Percentiles rank a stretch among this genome's conserved stretches.
Conservation (phyloP, 768 basidiomycete genomes). For the Multifurca ochricompacta region DNA sequence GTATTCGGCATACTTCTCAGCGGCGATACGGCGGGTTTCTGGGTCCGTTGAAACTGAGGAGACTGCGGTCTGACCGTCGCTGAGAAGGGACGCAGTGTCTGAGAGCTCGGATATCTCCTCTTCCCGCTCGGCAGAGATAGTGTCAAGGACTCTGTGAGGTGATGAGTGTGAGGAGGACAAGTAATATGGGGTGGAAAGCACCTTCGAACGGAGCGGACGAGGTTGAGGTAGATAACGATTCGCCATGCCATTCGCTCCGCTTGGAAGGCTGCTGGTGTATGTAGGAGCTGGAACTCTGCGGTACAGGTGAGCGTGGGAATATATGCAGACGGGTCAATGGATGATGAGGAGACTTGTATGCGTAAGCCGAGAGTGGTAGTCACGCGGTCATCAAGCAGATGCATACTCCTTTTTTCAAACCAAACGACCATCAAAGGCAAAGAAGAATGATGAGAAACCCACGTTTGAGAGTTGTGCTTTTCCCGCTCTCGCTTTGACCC, state of each 20-base stretch:
- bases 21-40: slow-evolving; percentile 24
- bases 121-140: slow-evolving; percentile 59
- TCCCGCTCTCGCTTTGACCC: slow-evolving; percentile 86
- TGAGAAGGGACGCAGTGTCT: slow-evolving; percentile 46
- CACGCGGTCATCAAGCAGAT: background rate
- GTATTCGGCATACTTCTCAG: slow-evolving; percentile 46
- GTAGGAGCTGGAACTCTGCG: slow-evolving; percentile 77
- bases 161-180: slow-evolving; percentile 2
- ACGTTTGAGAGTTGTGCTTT: slow-evolving; percentile 86
- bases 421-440: no score
- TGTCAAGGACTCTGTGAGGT: slow-evolving; percentile 56
- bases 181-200: slow-evolving; percentile 27
- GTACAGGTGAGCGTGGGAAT: slow-evolving; percentile 7
- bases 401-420: background rate
- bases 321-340: background rate
- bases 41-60: slow-evolving; percentile 37
- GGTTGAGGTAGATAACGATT: slow-evolving; percentile 80
- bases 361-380: background rate
- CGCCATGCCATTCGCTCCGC: slow-evolving; percentile 82
- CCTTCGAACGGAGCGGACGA: slow-evolving; percentile 76
- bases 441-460: slow-evolving; percentile 33
- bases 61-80: slow-evolving; percentile 34
- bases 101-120: slow-evolving; percentile 39
- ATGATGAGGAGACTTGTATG: background rate
- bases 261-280: slow-evolving; percentile 67